Evolutionary conservation across 441 rosid species (phyloP).

Genomic region (Capsella rubella): DNA sequence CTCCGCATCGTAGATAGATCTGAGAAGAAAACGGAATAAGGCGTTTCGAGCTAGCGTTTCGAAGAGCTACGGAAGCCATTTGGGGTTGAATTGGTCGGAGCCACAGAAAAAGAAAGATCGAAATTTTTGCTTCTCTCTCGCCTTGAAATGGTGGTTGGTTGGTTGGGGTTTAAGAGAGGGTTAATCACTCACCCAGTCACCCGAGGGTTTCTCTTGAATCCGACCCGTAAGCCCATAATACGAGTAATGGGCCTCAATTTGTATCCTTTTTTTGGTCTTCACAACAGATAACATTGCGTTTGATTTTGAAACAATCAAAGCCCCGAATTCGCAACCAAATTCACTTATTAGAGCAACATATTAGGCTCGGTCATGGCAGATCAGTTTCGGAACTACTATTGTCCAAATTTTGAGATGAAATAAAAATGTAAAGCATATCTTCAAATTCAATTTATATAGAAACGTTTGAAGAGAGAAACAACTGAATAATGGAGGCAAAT

Average conservation of each 20-base stretch:
- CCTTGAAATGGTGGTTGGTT: conserved; percentile 12
- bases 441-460: conserved; percentile 12
- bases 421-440: conserved; percentile 5
- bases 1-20: conserved; percentile 57
- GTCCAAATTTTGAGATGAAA: not conserved
- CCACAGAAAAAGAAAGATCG: conserved; percentile 38
- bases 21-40: conserved; percentile 59
- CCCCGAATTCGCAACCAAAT: not conserved
- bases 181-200: not conserved
- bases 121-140: conserved; percentile 8
- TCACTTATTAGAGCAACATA: not conserved
- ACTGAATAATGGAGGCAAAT: conserved; percentile 38
- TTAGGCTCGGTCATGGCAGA: not conserved
- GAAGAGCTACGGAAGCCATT: conserved; percentile 73
- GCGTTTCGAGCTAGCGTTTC: conserved; percentile 74
- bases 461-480: conserved; percentile 28
- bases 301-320: not conserved
- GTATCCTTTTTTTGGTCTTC: not conserved
- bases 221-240: conserved; percentile 17
- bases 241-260: conserved; percentile 18
- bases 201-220: conserved; percentile 43
- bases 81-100: conserved; percentile 8
- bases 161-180: conserved; percentile 47
- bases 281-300: not conserved
- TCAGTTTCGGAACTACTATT: not conserved